A percentile compares a stretch with the other conserved stretches of the same genome.
Evolutionary conservation across 1,139 yeast species (phyloP).

Genomic region (Yamadazyma atmosphaerica): DNA sequence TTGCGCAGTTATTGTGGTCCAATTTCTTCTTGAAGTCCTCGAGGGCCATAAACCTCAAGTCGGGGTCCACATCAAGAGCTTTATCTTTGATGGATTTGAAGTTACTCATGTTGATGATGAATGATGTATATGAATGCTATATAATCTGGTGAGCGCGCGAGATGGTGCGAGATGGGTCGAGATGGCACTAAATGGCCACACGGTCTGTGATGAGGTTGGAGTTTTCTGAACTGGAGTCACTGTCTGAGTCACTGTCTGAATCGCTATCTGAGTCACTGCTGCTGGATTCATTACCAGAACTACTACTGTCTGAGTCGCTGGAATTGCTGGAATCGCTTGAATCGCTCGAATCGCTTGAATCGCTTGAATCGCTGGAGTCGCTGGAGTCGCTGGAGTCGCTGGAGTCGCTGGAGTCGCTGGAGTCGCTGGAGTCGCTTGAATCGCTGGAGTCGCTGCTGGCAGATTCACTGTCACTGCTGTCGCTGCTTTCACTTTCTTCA

Average conservation of each 20-base stretch:
- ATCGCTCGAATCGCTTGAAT: too few species aligned
- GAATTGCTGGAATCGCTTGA: too few species aligned
- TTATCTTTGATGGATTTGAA: conserved; percentile 40
- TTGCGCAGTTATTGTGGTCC: conserved; percentile 23
- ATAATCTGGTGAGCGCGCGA: neutral
- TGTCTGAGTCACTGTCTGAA: conserved; percentile 6
- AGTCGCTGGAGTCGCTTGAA: conserved; percentile 3
- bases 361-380: too few species aligned
- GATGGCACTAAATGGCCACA: conserved; percentile 13
- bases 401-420: conserved; percentile 7
- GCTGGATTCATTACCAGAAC: conserved; percentile 6
- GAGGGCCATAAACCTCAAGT: conserved; percentile 82
- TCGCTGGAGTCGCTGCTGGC: conserved; percentile 5
- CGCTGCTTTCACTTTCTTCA: conserved; percentile 11
- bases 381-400: too few species aligned
- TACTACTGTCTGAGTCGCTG: conserved; percentile 3
- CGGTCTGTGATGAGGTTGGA: conserved; percentile 18
- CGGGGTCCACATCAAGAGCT: conserved; percentile 74
- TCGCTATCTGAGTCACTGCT: conserved; percentile 2
- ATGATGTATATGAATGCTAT: too few species aligned
- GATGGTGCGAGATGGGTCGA: neutral
- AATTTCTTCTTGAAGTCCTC: conserved; percentile 64
- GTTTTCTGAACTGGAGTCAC: too few species aligned
- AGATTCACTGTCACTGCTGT: conserved; percentile 4
- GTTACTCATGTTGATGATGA: conserved; percentile 16